Evolutionary conservation across 768 basidiomycete genomes (phyloP).

Genomic region (Suillus ampliporus): DNA sequence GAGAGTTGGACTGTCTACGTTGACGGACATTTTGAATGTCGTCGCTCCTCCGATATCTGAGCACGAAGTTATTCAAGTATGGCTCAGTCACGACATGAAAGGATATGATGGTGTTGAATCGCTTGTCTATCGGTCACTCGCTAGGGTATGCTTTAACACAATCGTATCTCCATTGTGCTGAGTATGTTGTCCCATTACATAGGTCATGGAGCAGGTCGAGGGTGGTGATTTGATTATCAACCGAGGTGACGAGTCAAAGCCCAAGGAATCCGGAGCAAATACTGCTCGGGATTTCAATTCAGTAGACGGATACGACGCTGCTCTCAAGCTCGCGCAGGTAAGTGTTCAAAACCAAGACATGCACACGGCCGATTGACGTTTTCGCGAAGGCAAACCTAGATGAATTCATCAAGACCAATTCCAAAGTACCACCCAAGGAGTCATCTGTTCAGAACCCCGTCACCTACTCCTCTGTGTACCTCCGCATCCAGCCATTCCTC

Average conservation of each 20-base stretch:
- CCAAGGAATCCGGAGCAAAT: conserved; percentile 56
- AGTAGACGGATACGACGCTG: conserved; percentile 85
- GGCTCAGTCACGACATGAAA: conserved; percentile 95
- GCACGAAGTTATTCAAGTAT: conserved; percentile 96
- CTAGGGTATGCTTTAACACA: conserved; percentile 61
- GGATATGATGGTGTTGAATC: conserved; percentile 96
- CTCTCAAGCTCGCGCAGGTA: conserved; percentile 85
- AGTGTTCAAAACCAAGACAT: conserved; percentile 16
- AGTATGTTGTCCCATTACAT: conserved; percentile 10
- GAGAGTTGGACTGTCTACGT: conserved; percentile 83
- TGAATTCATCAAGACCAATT: conserved; percentile 72
- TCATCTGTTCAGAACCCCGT: conserved; percentile 59
- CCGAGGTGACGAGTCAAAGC: conserved; percentile 76
- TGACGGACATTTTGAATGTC: conserved; percentile 92
- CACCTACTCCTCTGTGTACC: conserved; percentile 88
- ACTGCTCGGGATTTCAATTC: conserved; percentile 73
- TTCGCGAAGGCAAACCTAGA: conserved; percentile 71
- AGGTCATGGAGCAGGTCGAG: conserved; percentile 95
- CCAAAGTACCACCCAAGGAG: conserved; percentile 33
- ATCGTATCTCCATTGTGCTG: conserved; percentile 10
- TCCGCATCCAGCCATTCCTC: conserved; percentile 90
- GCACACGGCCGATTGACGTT: conserved; percentile 6
- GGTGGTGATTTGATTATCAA: conserved; percentile 92
- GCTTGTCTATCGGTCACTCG: conserved; percentile 87
- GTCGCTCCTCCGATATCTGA: conserved; percentile 98